Evolutionary conservation across 2,329 filamentous ascomycete genomes (phyloP).

Genomic region (Xylariales sp.): DNA sequence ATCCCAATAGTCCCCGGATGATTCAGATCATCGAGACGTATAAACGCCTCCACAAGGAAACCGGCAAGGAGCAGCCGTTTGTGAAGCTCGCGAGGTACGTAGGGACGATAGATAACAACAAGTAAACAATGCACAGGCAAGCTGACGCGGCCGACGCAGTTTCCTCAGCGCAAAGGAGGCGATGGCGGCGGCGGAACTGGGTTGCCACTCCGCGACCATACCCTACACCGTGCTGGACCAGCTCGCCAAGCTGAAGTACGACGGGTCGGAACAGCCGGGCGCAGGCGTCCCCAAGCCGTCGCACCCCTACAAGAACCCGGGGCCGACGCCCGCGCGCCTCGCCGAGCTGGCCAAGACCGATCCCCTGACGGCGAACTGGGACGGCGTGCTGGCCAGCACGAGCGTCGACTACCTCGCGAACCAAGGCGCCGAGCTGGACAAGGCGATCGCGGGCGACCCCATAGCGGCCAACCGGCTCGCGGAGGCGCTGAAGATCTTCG

Average conservation of each 20-base stretch:
- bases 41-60: slow-evolving; percentile 58
- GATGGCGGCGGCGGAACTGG: slow-evolving; percentile 59
- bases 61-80: slow-evolving; percentile 60
- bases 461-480: slow-evolving; percentile 53
- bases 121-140: slow-evolving; percentile 1
- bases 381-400: slow-evolving; percentile 50
- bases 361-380: slow-evolving; percentile 57
- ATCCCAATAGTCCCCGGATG: slow-evolving; percentile 60
- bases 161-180: slow-evolving; percentile 58
- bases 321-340: slow-evolving; percentile 51
- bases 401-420: slow-evolving; percentile 61
- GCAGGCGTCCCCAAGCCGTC: slow-evolving; percentile 54
- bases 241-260: slow-evolving; percentile 54
- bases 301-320: slow-evolving; percentile 54
- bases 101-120: neutral
- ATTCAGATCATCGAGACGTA: slow-evolving; percentile 62
- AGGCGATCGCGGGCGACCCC: slow-evolving; percentile 55
- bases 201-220: slow-evolving; percentile 60
- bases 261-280: slow-evolving; percentile 53
- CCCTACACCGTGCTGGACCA: slow-evolving; percentile 51
- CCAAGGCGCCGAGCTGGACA: slow-evolving; percentile 56
- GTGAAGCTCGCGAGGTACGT: slow-evolving; percentile 57
- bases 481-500: slow-evolving; percentile 56
- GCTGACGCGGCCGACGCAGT: slow-evolving; percentile 22
- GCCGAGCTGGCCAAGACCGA: slow-evolving; percentile 53